These are phyloP conservation scores for Colletotrichum orchidophilum DNA, from an alignment of 2,329 filamentous ascomycete species.

Conservation along the genomic window DNA sequence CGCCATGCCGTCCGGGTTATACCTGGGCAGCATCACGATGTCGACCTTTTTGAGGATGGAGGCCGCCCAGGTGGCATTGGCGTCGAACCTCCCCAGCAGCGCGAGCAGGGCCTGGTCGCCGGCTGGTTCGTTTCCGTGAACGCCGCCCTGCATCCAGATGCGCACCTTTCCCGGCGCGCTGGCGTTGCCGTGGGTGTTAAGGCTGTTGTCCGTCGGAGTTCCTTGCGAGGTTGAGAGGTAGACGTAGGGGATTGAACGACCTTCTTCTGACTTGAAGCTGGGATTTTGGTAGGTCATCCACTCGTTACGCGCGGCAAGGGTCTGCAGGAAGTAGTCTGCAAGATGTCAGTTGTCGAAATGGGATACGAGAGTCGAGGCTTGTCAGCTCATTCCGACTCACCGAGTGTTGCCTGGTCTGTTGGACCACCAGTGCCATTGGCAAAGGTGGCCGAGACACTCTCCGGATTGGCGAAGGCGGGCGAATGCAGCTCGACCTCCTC, in stretches of 20 bases:
- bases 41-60: slow-evolving; percentile 41
- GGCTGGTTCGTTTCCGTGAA: slow-evolving; percentile 45
- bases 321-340: slow-evolving; percentile 37
- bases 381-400: neutral
- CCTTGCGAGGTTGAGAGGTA: slow-evolving; percentile 27
- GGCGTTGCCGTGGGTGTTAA: slow-evolving; percentile 25
- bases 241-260: slow-evolving; percentile 37
- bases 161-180: slow-evolving; percentile 38
- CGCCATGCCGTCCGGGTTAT: slow-evolving; percentile 45
- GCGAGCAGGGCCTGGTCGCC: slow-evolving; percentile 44
- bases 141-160: slow-evolving; percentile 44
- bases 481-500: slow-evolving; percentile 37
- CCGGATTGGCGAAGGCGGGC: slow-evolving; percentile 37
- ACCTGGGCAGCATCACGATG: slow-evolving; percentile 42
- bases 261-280: slow-evolving; percentile 37
- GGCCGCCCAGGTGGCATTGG: slow-evolving; percentile 40
- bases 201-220: neutral
- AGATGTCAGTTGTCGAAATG: neutral
- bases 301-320: slow-evolving; percentile 36
- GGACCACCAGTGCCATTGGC: slow-evolving; percentile 42
- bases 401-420: slow-evolving; percentile 36
- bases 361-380: fast-evolving
- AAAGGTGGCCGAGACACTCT: slow-evolving; percentile 38
- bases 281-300: slow-evolving; percentile 38
- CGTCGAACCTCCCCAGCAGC: slow-evolving; percentile 42